phyloP scores from a whole-genome alignment of 176 grass and related monocot species.

The Avena sativa region DNA sequence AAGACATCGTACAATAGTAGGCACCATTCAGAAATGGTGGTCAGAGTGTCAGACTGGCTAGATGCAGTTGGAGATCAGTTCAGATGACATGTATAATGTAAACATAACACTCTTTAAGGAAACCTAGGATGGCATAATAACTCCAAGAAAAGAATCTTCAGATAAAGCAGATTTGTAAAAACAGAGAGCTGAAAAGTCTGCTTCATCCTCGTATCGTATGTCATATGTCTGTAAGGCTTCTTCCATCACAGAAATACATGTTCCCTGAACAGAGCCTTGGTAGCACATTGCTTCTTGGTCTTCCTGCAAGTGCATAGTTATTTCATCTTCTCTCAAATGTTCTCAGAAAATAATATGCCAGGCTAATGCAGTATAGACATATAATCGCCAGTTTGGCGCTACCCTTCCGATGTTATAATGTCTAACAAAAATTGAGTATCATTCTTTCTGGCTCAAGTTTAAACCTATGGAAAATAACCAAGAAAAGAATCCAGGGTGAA shows the following conservation, averaged over 20 bases:
- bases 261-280: background rate
- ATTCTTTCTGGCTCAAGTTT: slow-evolving; percentile 26
- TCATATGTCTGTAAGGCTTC: slow-evolving; percentile 7
- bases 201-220: background rate
- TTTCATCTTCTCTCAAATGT: background rate
- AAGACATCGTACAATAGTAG: slow-evolving; percentile 77
- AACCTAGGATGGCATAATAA: slow-evolving; percentile 29
- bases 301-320: slow-evolving; percentile 19
- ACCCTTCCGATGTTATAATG: slow-evolving; percentile 3
- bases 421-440: slow-evolving; percentile 24
- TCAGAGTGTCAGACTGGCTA: slow-evolving; percentile 23
- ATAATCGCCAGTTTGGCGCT: slow-evolving; percentile 21
- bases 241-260: background rate
- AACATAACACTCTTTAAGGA: background rate
- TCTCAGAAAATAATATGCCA: slow-evolving; percentile 1
- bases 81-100: slow-evolving; percentile 1
- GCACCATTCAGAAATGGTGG: slow-evolving; percentile 5
- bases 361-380: slow-evolving; percentile 1
- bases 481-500: slow-evolving; percentile 30
- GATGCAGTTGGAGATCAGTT: slow-evolving; percentile 4
- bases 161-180: slow-evolving; percentile 21
- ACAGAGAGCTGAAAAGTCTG: slow-evolving; percentile 11
- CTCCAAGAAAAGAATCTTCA: slow-evolving; percentile 26
- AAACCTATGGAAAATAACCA: slow-evolving; percentile 21
- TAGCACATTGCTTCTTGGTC: slow-evolving; percentile 20